phyloP scores from a whole-genome alignment of 2,329 filamentous ascomycete species.

The Bipolaris cookei region DNA sequence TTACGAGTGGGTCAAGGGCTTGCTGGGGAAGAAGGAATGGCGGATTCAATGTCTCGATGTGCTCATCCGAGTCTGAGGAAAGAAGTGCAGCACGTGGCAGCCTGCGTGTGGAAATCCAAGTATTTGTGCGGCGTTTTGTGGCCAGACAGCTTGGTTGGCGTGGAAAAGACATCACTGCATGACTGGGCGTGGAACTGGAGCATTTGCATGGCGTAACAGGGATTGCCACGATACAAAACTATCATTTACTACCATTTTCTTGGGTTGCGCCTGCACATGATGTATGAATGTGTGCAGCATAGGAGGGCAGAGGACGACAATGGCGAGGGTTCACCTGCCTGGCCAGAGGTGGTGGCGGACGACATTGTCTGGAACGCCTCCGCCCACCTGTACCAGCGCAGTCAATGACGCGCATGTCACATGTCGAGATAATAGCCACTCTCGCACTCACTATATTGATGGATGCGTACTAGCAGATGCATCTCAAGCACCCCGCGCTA shows the following conservation, averaged over 20 bases:
- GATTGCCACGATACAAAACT: constrained; percentile 8
- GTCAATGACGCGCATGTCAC: not conserved
- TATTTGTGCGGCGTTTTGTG: constrained; percentile 2
- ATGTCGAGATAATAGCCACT: not conserved
- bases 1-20: constrained; percentile 78
- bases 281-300: not conserved
- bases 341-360: not conserved
- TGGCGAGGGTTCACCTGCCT: not conserved
- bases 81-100: not conserved
- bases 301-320: not conserved
- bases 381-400: not conserved
- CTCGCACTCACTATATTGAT: not conserved
- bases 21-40: constrained; percentile 86
- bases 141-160: not conserved
- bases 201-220: constrained; percentile 33
- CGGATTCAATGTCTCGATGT: constrained; percentile 90
- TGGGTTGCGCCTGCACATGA: not conserved
- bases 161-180: constrained; percentile 19
- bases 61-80: constrained; percentile 68
- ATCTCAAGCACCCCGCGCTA: constrained; percentile 22
- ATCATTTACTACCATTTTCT: not conserved
- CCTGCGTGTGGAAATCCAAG: not conserved
- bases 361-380: not conserved
- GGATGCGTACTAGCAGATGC: not conserved
- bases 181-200: constrained; percentile 23